phyloP scores from a whole-genome alignment of 495 filamentous ascomycete species.

The Apodospora peruviana region DNA sequence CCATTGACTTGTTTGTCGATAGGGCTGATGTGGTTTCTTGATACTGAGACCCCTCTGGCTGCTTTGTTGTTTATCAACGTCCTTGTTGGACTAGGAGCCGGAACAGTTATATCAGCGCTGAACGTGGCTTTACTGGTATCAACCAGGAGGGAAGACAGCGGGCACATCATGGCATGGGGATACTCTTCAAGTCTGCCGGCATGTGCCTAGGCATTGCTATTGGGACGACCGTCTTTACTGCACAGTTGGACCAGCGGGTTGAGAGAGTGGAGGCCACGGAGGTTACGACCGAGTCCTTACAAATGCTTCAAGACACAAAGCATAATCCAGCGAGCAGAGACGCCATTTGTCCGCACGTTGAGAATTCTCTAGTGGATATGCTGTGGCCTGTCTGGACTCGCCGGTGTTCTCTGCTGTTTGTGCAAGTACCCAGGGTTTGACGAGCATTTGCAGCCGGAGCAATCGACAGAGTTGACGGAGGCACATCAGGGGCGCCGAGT shows the following conservation, averaged over 20 bases:
- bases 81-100: constrained; percentile 48
- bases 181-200: constrained; percentile 55
- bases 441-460: background rate
- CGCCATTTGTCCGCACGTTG: constrained; percentile 13
- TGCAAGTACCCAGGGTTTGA: constrained; percentile 11
- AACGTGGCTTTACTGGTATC: constrained; percentile 45
- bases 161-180: constrained; percentile 53
- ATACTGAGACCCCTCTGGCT: constrained; percentile 36
- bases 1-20: constrained; percentile 37
- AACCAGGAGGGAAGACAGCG: constrained; percentile 38
- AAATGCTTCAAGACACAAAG: constrained; percentile 13
- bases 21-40: constrained; percentile 48
- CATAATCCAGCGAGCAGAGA: constrained; percentile 6
- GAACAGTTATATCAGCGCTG: constrained; percentile 48
- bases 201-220: constrained; percentile 45
- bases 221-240: constrained; percentile 54
- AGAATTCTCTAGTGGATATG: constrained; percentile 21
- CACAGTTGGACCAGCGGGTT: constrained; percentile 47
- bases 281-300: constrained; percentile 15
- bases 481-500: background rate
- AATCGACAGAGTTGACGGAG: background rate
- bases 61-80: constrained; percentile 51
- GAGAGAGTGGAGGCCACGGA: constrained; percentile 2
- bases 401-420: constrained; percentile 7
- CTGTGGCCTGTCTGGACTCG: constrained; percentile 7